Conservation (phyloP, 768 basidiomycete genomes). For the Xanthoconium purpureum region DNA sequence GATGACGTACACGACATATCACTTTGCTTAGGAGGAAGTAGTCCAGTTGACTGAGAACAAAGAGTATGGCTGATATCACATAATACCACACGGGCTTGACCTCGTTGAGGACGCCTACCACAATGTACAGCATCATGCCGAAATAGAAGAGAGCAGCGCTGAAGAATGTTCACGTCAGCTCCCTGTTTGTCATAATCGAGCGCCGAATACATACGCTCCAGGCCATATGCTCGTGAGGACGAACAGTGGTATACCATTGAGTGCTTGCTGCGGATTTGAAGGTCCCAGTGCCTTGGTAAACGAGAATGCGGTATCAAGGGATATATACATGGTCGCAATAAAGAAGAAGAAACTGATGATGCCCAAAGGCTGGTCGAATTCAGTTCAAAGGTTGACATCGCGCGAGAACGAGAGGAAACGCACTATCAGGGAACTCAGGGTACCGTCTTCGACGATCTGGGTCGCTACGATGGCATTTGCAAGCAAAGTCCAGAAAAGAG, state of each 20-base stretch:
- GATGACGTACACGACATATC: slow-evolving; percentile 60
- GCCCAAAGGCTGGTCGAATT: slow-evolving; percentile 52
- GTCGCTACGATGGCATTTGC: slow-evolving; percentile 76
- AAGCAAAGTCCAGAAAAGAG: slow-evolving; percentile 76
- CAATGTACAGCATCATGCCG: slow-evolving; percentile 75
- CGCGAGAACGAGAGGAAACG: slow-evolving; percentile 24
- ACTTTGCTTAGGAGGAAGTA: slow-evolving; percentile 78
- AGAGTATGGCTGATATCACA: slow-evolving; percentile 67
- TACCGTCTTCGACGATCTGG: slow-evolving; percentile 94
- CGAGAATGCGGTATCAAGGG: slow-evolving; percentile 74
- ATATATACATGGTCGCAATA: slow-evolving; percentile 74
- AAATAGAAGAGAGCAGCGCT: slow-evolving; percentile 72
- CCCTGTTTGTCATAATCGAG: neutral
- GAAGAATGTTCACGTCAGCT: slow-evolving; percentile 4
- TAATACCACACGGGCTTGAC: slow-evolving; percentile 78
- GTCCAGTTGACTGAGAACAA: slow-evolving; percentile 76
- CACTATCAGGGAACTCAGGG: slow-evolving; percentile 64
- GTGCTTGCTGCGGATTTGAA: slow-evolving; percentile 50
- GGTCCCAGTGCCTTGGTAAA: slow-evolving; percentile 61
- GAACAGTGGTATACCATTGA: slow-evolving; percentile 75
- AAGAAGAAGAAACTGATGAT: slow-evolving; percentile 59
- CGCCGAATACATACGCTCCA: slow-evolving; percentile 49
- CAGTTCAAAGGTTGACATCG: neutral
- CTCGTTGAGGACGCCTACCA: slow-evolving; percentile 74
- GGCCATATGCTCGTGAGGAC: slow-evolving; percentile 81